Conservation (phyloP, 306 rosid species). For the Urtica urens region DNA sequence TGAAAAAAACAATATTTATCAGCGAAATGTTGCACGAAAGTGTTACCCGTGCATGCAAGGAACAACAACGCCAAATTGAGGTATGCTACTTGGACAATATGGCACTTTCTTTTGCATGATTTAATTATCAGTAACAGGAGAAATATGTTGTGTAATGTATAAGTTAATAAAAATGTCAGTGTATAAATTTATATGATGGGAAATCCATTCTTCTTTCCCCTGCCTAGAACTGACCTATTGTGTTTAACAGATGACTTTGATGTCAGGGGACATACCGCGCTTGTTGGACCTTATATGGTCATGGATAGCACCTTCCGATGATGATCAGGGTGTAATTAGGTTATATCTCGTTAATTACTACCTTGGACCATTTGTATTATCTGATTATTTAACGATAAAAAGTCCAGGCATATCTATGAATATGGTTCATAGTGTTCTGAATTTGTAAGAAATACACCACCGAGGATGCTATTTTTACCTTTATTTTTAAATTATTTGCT, state of each 20-base stretch:
- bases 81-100: conserved; percentile 20
- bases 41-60: conserved; percentile 81
- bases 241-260: conserved; percentile 63
- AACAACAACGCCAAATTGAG: conserved; percentile 94
- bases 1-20: conserved; percentile 12
- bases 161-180: neutral
- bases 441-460: too few relatives aligned
- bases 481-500: too few relatives aligned
- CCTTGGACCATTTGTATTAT: conserved; percentile 2
- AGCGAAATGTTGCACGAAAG: conserved; percentile 77
- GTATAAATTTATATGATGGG: neutral
- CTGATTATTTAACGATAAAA: neutral
- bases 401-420: neutral
- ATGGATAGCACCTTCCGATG: conserved; percentile 91
- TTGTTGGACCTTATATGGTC: conserved; percentile 91
- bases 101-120: neutral
- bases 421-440: neutral
- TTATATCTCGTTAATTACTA: conserved; percentile 19
- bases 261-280: conserved; percentile 82
- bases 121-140: too few relatives aligned
- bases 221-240: conserved; percentile 16
- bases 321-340: conserved; percentile 66
- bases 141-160: too few relatives aligned
- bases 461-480: too few relatives aligned
- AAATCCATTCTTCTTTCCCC: neutral